Evolutionary conservation across 2,329 filamentous ascomycete genomes (phyloP).

Genomic region (Colletotrichum sp.): DNA sequence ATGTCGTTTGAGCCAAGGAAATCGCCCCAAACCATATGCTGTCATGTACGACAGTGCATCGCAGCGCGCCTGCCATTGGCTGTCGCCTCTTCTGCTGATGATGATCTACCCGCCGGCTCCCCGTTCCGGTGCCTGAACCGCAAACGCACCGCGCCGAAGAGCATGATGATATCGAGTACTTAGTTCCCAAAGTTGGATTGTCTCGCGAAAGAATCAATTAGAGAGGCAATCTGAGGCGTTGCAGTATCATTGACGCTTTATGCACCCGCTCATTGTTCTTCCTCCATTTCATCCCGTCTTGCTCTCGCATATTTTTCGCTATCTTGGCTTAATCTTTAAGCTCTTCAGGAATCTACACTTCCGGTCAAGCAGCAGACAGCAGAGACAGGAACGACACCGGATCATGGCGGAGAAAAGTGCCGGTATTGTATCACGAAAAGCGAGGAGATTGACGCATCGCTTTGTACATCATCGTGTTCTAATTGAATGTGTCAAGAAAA

Average conservation of each 20-base stretch:
- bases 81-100: background rate
- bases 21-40: background rate
- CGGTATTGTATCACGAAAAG: background rate
- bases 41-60: background rate
- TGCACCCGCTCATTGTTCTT: background rate
- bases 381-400: background rate
- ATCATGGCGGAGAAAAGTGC: background rate
- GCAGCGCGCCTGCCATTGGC: background rate
- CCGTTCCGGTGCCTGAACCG: background rate
- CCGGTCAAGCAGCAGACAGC: background rate
- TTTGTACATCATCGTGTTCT: background rate
- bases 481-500: background rate
- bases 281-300: background rate
- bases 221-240: background rate
- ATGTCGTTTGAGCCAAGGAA: constrained; percentile 12
- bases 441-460: background rate
- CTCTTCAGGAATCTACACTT: background rate
- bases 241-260: background rate
- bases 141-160: background rate
- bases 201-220: background rate
- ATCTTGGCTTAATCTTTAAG: background rate
- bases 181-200: background rate
- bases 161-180: background rate
- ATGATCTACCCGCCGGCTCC: background rate
- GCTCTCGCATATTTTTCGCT: background rate